Base-by-base conservation (phyloP, 371 early-diverging fungal genomes). In the Mucor plumbeus region DNA sequence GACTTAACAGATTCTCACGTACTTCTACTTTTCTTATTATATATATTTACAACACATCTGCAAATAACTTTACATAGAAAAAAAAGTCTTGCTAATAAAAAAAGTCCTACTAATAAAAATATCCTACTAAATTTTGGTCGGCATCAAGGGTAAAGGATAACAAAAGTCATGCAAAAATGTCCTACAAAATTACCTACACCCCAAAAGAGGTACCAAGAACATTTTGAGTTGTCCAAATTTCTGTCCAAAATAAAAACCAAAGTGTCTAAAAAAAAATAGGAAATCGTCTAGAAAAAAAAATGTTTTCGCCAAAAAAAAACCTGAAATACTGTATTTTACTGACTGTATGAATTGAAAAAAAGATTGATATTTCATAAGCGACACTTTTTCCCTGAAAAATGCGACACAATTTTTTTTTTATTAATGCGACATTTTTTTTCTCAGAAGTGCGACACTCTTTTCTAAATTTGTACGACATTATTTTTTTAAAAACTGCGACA, bases 111-210 rank as follows among this genome's bases (percentile, higher is more conserved):
- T 36, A 36, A 36, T 36, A 36, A 36, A 31, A 55, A 55, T 55
- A 14, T 55, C 34, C 55, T 55, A 34, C 34, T 55, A 55, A 34
- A 55, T 55, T 55, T 31, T 55, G 55, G 14, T 34, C 21, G 55
- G 34, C 55, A 55, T 55, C 55, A 55, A 55, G 31, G 55, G 55
- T 34, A 55, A 55, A 55, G 13, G 55, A 26, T 55, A 55, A 55
- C 55, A 55, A 55, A n/a, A n/a, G 55, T 55, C 34, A 55, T 55
- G 55, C 55, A 55, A 26, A 55, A 55, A 55, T 34, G 55, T 26
- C 55, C 55, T 44, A 44, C 47, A 44, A 44, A 44, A 44, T 44
- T 36, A 9, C 38, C 38, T 55, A 55, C 55, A 55, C 55, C 55
- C 55, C 55, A 55, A 55, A 55, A 55, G 55, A 55, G 55, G 34